Evolutionary conservation across 306 rosid species (phyloP), one percentile per base, ranked within the genome.

Genomic region (Crotalaria pallida): DNA sequence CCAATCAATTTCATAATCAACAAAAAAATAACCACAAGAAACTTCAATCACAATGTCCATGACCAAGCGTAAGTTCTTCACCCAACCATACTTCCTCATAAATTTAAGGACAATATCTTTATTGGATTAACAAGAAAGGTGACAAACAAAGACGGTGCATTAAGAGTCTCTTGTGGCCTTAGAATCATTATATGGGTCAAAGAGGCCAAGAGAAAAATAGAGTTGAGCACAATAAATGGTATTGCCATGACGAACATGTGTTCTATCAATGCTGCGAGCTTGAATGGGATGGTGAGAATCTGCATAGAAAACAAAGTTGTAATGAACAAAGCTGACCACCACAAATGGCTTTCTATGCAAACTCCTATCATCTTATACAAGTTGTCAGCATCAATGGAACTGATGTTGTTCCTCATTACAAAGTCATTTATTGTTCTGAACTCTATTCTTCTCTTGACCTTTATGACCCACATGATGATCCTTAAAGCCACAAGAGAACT

Each of bases 301-400:
- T 27, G 3, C 5, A 27, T 27, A 2, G 31, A n/a, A n/a, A n/a
- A n/a, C n/a, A n/a, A n/a, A n/a, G n/a, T n/a, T n/a, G n/a, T n/a
- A n/a, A n/a, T n/a, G n/a, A n/a, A n/a, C n/a, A n/a, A n/a, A n/a
- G n/a, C n/a, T n/a, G n/a, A n/a, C n/a, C n/a, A n/a, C n/a, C n/a
- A n/a, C n/a, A n/a, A n/a, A n/a, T n/a, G n/a, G 95, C 86, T 16
- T 92, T 89, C 84, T 92, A 87, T 40, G 87, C 96, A 13, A 77
- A 84, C 22, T 61, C 86, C 2, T 92, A 92, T 60, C 96, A 92
- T 71, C 96, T 92, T 3, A 89, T 89, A 26, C 98, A 92, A 70
- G 88, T 83, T 59, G 96, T 96, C 16, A 92, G 98, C 85, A 92
- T 88, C 31, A 92, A 92, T 73, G 92, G 92, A 82, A 92, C 96